Base-by-base conservation (phyloP, 2,329 filamentous ascomycete species). In the Colletotrichum sp. region DNA sequence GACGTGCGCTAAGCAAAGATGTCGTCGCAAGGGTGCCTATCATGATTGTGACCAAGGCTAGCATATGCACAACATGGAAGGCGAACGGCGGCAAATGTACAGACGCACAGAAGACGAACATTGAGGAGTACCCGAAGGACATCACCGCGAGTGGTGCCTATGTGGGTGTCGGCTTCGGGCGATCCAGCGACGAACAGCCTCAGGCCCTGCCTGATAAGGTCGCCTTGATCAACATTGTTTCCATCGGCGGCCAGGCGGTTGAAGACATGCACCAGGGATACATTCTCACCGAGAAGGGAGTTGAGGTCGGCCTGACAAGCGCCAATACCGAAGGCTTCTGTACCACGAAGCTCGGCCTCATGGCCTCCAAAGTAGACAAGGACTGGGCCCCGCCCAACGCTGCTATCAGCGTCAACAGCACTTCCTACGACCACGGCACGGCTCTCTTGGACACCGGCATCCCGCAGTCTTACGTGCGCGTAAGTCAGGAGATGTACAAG, bases 361-460 rank as follows among this genome's bases (percentile, higher is more conserved):
- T 69, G 26, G 5, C 62, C 5, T 62, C 24, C 26, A 60, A 34
- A 9, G 55, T 13, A 15, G 34, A 39, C 36, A 39, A 39, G 15
- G 69, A 75, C 39, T 75, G 73, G 73, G 3, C 67, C 5, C 68
- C 64, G 28, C 69, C 30, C n/a, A 36, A 39, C 13, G 72, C 68
- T 34, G 30, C 69, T 2, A 73, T 73, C 69, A 24, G 48, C 10
- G 57, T 72, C 16, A 73, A 75, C 32, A 34, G 60, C 60, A 71
- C 72, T 1, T 52, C 44, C 2, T 75, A 34, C 44, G 34, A 75
- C 28, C 34, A 60, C 6, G 72, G 72, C 13, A 34, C 28, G 0
- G 72, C 72, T 4, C 60, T 75, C 2, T 55, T 75, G 16, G 72
- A 75, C 28, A 75, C 72, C 1, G 67, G 72, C 1, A 71, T 75